phyloP scores from a whole-genome alignment of 2,329 filamentous ascomycete genomes.

The Phialophora expanda region DNA sequence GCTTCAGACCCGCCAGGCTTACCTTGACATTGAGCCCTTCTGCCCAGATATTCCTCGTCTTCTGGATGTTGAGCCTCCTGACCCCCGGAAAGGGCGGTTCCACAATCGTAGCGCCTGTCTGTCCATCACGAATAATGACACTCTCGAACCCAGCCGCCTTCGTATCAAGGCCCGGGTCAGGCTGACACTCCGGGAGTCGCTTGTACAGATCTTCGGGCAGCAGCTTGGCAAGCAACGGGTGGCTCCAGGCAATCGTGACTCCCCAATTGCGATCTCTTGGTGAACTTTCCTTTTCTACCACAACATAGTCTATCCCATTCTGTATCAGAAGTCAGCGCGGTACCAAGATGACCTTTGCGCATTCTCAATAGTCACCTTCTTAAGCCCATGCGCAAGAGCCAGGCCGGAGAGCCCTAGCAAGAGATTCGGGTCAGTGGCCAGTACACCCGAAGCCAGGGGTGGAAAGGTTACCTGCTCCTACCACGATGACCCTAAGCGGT shows the following conservation, averaged over 20 bases:
- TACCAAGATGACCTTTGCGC: not conserved
- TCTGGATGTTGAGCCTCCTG: constrained; percentile 46
- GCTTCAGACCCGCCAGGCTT: not conserved
- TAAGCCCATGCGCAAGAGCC: constrained; percentile 32
- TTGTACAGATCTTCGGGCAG: constrained; percentile 44
- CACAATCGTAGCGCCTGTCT: constrained; percentile 40
- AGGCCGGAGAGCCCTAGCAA: constrained; percentile 30
- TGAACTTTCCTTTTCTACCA: constrained; percentile 33
- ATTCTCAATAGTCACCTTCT: constrained; percentile 22
- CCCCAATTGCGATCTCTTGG: constrained; percentile 37
- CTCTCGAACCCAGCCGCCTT: constrained; percentile 30
- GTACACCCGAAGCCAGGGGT: not conserved
- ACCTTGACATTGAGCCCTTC: constrained; percentile 43
- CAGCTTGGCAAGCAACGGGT: constrained; percentile 45
- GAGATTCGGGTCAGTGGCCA: not conserved
- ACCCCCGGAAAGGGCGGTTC: constrained; percentile 41
- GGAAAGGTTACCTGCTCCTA: constrained; percentile 6
- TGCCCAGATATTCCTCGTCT: constrained; percentile 44
- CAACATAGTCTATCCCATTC: constrained; percentile 35
- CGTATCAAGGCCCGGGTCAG: constrained; percentile 45
- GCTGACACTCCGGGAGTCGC: constrained; percentile 43
- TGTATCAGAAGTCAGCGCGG: not conserved
- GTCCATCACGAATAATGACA: constrained; percentile 34
- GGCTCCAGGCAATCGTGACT: constrained; percentile 45
- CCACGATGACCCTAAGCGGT: constrained; percentile 25